Conservation (phyloP, 441 rosid species). For the Pelargonium cotyledonis region DNA sequence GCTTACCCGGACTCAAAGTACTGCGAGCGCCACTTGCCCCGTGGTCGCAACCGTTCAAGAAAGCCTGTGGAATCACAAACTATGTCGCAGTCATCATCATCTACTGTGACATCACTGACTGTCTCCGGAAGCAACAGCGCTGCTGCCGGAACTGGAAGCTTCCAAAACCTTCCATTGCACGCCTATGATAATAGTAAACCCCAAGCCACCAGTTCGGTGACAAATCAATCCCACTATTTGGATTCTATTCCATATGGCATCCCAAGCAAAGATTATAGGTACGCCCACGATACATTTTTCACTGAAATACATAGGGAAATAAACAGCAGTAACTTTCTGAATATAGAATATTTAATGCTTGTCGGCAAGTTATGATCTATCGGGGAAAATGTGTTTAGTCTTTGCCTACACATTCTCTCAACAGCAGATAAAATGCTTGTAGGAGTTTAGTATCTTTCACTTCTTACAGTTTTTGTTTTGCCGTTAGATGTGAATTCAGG, state of each 20-base stretch:
- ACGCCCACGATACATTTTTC: too few species aligned
- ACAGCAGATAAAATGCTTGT: too few species aligned
- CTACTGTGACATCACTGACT: constrained; percentile 40
- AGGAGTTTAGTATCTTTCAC: too few species aligned
- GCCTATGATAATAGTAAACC: too few species aligned
- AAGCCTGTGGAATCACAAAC: constrained; percentile 74
- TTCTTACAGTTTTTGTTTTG: too few species aligned
- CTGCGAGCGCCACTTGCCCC: constrained; percentile 98
- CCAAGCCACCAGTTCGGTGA: constrained; percentile 31
- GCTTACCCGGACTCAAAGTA: constrained; percentile 92
- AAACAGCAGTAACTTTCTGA: too few species aligned
- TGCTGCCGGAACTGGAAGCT: constrained; percentile 32
- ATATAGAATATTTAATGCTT: too few species aligned
- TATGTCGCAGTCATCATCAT: constrained; percentile 7
- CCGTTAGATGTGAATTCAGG: too few species aligned
- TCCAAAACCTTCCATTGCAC: constrained; percentile 38
- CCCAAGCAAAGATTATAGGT: constrained; percentile 50
- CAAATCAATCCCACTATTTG: constrained; percentile 36
- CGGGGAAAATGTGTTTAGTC: too few species aligned
- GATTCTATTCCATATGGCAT: constrained; percentile 47
- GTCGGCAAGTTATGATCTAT: too few species aligned
- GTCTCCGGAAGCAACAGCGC: constrained; percentile 38
- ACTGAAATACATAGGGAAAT: too few species aligned
- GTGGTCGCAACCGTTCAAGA: constrained; percentile 99
- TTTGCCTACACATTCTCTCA: too few species aligned